These are phyloP conservation scores for Magnolia sinica DNA, from an alignment of 164 flowering plant genomes.

Conservation along the genomic window DNA sequence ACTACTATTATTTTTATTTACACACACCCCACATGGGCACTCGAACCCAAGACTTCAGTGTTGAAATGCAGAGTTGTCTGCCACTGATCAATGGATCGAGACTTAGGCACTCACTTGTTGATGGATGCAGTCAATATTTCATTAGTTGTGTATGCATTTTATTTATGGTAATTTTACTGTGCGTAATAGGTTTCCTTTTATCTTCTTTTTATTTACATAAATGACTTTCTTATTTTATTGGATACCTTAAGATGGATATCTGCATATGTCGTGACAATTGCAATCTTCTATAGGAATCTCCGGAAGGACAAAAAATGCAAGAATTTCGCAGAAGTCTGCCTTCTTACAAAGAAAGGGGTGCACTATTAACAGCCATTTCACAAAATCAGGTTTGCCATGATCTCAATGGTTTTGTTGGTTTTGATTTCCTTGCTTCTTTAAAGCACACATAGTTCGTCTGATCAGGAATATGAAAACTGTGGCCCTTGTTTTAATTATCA, in stretches of 20 bases:
- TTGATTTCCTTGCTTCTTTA: background rate
- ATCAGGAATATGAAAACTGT: background rate
- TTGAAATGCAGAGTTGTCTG: too few relatives aligned
- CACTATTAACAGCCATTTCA: slow-evolving; percentile 57
- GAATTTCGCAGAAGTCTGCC: slow-evolving; percentile 81
- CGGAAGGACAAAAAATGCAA: slow-evolving; percentile 63
- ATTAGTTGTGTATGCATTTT: too few relatives aligned
- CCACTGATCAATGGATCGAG: too few relatives aligned
- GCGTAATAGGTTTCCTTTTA: too few relatives aligned
- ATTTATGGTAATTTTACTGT: too few relatives aligned
- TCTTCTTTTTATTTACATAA: background rate
- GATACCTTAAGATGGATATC: background rate
- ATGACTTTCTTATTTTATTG: background rate
- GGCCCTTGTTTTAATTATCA: background rate
- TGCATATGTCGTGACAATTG: background rate
- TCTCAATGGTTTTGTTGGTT: background rate
- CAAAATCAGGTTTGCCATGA: slow-evolving; percentile 62
- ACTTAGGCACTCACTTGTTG: too few relatives aligned
- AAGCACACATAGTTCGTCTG: background rate
- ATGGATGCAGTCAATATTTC: too few relatives aligned
- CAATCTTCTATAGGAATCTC: slow-evolving; percentile 53
- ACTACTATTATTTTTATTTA: too few relatives aligned
- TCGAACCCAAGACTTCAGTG: too few relatives aligned
- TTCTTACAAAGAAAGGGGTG: slow-evolving; percentile 76
- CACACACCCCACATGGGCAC: too few relatives aligned